phyloP scores from a whole-genome alignment of 768 basidiomycete species.

The Austroboletus festivus region DNA sequence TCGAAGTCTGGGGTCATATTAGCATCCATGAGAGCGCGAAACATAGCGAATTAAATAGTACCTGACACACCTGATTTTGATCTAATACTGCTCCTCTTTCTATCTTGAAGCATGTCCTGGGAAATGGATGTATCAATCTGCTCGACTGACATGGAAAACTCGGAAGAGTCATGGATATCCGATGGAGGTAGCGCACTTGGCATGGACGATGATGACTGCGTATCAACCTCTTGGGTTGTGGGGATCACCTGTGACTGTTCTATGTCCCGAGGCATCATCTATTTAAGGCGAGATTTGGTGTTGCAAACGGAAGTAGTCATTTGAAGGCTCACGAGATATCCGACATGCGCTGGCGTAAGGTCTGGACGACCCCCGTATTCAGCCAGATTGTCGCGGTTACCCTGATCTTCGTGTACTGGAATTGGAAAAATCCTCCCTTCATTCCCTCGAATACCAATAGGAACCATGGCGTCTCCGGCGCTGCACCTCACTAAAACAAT shows the following conservation, averaged over 20 bases:
- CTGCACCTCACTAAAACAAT: constrained; percentile 25
- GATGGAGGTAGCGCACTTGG: constrained; percentile 28
- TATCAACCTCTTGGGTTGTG: constrained; percentile 30
- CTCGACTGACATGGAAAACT: constrained; percentile 24
- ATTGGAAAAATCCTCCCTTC: constrained; percentile 52
- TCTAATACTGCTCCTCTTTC: constrained; percentile 2
- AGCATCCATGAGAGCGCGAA: background rate
- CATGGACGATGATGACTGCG: constrained; percentile 23
- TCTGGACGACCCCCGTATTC: constrained; percentile 53
- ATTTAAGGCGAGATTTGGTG: constrained; percentile 1
- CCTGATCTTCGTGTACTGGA: constrained; percentile 23
- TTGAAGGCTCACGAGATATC: constrained; percentile 49
- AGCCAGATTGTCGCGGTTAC: constrained; percentile 4
- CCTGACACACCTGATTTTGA: constrained; percentile 50
- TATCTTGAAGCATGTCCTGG: constrained; percentile 25
- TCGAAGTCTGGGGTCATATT: constrained; percentile 29
- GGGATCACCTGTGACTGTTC: constrained; percentile 52
- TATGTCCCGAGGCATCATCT: constrained; percentile 29
- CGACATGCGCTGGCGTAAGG: constrained; percentile 49
- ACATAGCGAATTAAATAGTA: constrained; percentile 20
- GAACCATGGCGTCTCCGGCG: constrained; percentile 28
- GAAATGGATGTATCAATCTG: constrained; percentile 41
- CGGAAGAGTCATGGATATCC: constrained; percentile 15
- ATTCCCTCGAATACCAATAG: constrained; percentile 57
- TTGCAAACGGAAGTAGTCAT: background rate